A percentile compares a stretch with the other conserved stretches of the same genome.
Conservation (phyloP, 768 basidiomycete species). For the Chalciporus piperatus region DNA sequence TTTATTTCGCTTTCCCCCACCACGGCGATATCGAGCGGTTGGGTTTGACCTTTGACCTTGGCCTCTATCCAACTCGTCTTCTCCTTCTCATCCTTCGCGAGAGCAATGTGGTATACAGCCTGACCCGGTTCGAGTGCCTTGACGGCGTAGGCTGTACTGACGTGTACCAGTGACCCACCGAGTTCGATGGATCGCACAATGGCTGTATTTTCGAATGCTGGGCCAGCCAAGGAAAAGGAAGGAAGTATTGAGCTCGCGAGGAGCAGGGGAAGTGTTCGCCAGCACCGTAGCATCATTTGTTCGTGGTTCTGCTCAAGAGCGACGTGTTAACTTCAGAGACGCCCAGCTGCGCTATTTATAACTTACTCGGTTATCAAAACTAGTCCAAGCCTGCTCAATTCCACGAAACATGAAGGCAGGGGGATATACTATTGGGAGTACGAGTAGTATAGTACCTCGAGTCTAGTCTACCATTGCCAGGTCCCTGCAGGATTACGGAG, state of each 20-base stretch:
- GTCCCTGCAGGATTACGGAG: constrained; percentile 67
- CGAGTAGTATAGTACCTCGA: not conserved
- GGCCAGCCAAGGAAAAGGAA: constrained; percentile 38
- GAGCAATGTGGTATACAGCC: constrained; percentile 63
- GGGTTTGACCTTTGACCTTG: constrained; percentile 69
- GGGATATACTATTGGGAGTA: not conserved
- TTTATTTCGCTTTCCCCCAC: constrained; percentile 45
- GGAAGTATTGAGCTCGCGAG: constrained; percentile 40
- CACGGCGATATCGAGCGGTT: constrained; percentile 49
- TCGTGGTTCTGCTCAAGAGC: constrained; percentile 25
- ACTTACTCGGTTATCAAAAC: not conserved
- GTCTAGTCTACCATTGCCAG: constrained; percentile 68
- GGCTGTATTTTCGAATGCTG: constrained; percentile 83
- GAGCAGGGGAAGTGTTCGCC: constrained; percentile 47
- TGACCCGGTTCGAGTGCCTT: constrained; percentile 64
- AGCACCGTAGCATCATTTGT: constrained; percentile 42
- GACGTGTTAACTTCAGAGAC: constrained; percentile 16
- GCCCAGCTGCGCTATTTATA: constrained; percentile 16
- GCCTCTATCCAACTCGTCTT: constrained; percentile 78
- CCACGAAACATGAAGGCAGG: not conserved
- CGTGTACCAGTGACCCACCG: constrained; percentile 82
- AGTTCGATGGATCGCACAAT: constrained; percentile 88
- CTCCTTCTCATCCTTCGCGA: constrained; percentile 58
- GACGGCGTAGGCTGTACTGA: constrained; percentile 86
- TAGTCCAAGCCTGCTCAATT: not conserved